Evolutionary conservation across 2,329 filamentous ascomycete species (phyloP), one percentile per base, ranked within the genome.

Genomic region (Aspergillus nomiae): DNA sequence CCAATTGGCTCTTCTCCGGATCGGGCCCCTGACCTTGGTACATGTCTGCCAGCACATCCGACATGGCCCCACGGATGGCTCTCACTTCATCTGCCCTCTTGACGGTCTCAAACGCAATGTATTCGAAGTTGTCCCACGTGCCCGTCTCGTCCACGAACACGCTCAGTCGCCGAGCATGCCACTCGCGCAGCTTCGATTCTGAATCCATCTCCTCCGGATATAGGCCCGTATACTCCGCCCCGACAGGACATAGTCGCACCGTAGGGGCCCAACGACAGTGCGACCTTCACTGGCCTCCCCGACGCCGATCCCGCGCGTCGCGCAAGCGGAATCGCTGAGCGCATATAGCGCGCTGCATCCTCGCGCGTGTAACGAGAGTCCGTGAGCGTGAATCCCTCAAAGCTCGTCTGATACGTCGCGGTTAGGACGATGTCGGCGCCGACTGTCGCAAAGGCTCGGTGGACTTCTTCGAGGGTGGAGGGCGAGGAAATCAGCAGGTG

Each of bases 61-160:
- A 66, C 62, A 81, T 77, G 11, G 83, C 80, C 56, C 78, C 78
- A 59, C 86, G 82, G 60, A 89, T 83, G 41, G 87, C 87, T 5
- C 77, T 70, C 38, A 90, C 82, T 76, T 91, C 89, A 66, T 89
- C 85, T 1, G 85, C 69, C n/a, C 86, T 78, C 3, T 87, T 88
- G 19, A 91, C 71, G 1, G 89, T 91, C 80, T 91, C 89, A 60
- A 90, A 85, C 0, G 88, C 87, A 48, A 90, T 73, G 67, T 85
- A 85, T 62, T 80, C 74, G 28, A 89, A 72, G 4, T 82, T 76
- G 16, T 61, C 59, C 30, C 56, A 43, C 48, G 62, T 46, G n/a
- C 71, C 69, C 28, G 72, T 66, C n/a, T 68, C 5, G 1, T 73
- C 70, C 10, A 74, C 69, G 65, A 90, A 89, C 10, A 87, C 70